These are phyloP conservation scores for Echium plantagineum DNA, from an alignment of 257 asterid species.

Conservation along the genomic window DNA sequence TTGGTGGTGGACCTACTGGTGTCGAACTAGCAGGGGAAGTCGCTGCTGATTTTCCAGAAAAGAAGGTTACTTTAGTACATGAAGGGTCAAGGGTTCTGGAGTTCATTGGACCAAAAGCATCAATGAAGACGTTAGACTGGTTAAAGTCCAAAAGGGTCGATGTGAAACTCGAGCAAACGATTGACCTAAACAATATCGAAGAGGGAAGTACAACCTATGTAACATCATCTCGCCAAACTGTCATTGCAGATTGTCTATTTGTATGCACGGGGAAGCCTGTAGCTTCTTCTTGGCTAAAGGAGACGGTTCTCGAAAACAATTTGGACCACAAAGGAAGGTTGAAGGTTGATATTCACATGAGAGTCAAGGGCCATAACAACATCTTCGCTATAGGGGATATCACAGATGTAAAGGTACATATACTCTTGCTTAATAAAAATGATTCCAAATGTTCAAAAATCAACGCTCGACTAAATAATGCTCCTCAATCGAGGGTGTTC, in stretches of 20 bases:
- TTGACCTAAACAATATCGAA: conserved; percentile 31
- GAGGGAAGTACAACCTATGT: conserved; percentile 30
- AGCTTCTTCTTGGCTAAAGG: conserved; percentile 57
- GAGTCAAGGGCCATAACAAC: conserved; percentile 57
- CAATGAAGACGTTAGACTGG: conserved; percentile 60
- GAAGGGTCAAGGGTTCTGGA: conserved; percentile 64
- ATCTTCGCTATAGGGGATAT: conserved; percentile 74
- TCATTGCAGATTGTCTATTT: conserved; percentile 46
- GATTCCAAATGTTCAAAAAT: neutral
- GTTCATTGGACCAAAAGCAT: conserved; percentile 71
- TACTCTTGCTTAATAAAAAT: neutral
- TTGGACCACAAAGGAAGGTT: conserved; percentile 45
- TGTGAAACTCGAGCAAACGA: conserved; percentile 47
- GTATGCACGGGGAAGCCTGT: conserved; percentile 67
- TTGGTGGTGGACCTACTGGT: conserved; percentile 78
- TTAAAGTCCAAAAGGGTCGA: conserved; percentile 50
- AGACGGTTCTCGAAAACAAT: conserved; percentile 37
- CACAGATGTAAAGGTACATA: conserved; percentile 49
- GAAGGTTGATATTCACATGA: conserved; percentile 60
- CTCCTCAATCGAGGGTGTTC: neutral
- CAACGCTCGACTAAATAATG: neutral
- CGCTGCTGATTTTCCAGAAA: conserved; percentile 55
- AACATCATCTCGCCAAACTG: conserved; percentile 56
- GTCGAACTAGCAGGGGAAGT: conserved; percentile 92
- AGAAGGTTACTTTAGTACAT: conserved; percentile 53